These are phyloP conservation scores for Umbelopsis sp. DNA, from an alignment of 192 early-diverging fungal species.

Conservation along the genomic window DNA sequence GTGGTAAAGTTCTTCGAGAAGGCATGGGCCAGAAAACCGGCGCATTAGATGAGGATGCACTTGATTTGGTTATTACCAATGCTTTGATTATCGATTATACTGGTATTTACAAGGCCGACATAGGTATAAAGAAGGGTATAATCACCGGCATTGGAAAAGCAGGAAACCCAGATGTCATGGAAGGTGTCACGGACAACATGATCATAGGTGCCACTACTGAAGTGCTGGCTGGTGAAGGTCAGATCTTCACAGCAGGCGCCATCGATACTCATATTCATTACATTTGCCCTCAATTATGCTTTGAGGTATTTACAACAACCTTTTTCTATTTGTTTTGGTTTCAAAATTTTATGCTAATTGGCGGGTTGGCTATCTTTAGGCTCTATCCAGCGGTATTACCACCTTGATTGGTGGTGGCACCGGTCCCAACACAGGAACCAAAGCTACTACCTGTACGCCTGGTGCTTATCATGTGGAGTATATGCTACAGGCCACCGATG, in stretches of 20 bases:
- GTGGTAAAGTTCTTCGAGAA: constrained; percentile 91
- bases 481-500: constrained; percentile 90
- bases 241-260: constrained; percentile 92
- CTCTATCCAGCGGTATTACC: constrained; percentile 75
- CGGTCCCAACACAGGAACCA: constrained; percentile 95
- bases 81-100: constrained; percentile 90
- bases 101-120: constrained; percentile 98
- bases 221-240: constrained; percentile 88
- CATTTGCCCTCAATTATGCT: constrained; percentile 89
- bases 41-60: constrained; percentile 64
- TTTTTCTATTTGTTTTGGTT: constrained; percentile 24
- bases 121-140: constrained; percentile 85
- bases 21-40: constrained; percentile 92
- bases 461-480: constrained; percentile 81
- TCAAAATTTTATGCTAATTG: constrained; percentile 4
- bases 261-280: constrained; percentile 96
- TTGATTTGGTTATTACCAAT: constrained; percentile 97
- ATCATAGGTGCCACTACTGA: constrained; percentile 88
- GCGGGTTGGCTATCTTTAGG: constrained; percentile 44
- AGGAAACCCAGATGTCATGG: constrained; percentile 98
- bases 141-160: constrained; percentile 97
- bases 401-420: constrained; percentile 91
- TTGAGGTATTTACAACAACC: constrained; percentile 57
- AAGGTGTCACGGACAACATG: constrained; percentile 88
- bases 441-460: constrained; percentile 96